phyloP scores from a whole-genome alignment of 192 early-diverging fungal species.

The Mortierella hygrophila region DNA sequence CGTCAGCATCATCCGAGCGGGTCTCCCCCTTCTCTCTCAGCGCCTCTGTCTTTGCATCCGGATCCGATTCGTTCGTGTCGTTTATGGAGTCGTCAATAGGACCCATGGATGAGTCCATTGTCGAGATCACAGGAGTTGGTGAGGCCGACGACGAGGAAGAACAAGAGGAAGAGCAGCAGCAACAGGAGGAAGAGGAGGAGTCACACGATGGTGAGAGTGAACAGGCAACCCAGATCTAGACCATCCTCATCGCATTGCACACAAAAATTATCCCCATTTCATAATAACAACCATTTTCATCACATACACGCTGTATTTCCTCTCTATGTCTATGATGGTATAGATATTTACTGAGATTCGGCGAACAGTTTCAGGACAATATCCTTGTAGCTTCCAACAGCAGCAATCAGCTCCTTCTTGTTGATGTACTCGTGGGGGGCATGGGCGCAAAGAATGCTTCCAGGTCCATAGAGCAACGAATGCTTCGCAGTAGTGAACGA shows the following conservation, averaged over 20 bases:
- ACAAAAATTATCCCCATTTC: background rate
- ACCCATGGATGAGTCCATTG: conserved; percentile 12
- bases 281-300: background rate
- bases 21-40: conserved; percentile 20
- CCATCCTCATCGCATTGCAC: background rate
- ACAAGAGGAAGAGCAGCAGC: conserved; percentile 4
- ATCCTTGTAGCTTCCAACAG: conserved; percentile 57
- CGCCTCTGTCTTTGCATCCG: background rate
- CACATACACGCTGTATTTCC: background rate
- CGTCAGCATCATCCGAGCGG: background rate
- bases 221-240: background rate
- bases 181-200: background rate
- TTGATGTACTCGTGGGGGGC: conserved; percentile 55
- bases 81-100: conserved; percentile 9
- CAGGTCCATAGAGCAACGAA: conserved; percentile 52
- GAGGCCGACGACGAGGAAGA: conserved; percentile 32
- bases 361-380: conserved; percentile 50
- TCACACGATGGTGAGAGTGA: background rate
- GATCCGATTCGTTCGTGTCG: background rate
- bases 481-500: conserved; percentile 48
- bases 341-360: background rate
- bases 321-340: background rate
- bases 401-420: conserved; percentile 54
- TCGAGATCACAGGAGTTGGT: conserved; percentile 43
- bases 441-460: conserved; percentile 55